Conservation (phyloP, 2,329 filamentous ascomycete genomes). For the Calonectria leucothoes region DNA sequence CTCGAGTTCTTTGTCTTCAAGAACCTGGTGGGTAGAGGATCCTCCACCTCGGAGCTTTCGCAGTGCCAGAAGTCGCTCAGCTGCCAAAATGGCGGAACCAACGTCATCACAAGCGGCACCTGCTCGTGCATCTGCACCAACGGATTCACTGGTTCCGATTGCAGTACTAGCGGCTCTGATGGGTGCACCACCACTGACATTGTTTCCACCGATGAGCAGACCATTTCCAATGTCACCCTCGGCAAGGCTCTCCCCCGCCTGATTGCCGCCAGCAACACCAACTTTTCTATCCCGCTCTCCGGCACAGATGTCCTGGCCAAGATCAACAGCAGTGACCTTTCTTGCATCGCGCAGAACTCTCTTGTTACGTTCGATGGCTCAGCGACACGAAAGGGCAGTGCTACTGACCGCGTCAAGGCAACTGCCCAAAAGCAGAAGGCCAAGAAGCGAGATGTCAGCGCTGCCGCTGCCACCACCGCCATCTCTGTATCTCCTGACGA, state of each 20-base stretch:
- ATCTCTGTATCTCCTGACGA: conserved; percentile 34
- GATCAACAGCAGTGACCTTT: conserved; percentile 80
- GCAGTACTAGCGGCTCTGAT: conserved; percentile 57
- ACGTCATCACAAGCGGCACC: conserved; percentile 72
- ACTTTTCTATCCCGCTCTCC: conserved; percentile 83
- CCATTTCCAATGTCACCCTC: conserved; percentile 77
- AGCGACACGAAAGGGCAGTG: conserved; percentile 49
- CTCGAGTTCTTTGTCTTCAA: conserved; percentile 72
- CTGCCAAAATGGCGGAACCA: conserved; percentile 86
- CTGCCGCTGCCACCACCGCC: conserved; percentile 25
- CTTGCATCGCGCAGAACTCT: conserved; percentile 87
- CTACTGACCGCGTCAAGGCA: conserved; percentile 41
- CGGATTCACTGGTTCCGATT: conserved; percentile 77
- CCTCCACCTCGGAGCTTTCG: conserved; percentile 52
- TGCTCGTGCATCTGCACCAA: conserved; percentile 93
- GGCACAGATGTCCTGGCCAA: conserved; percentile 76
- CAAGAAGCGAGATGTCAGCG: conserved; percentile 14
- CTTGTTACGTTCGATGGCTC: conserved; percentile 84
- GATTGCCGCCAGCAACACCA: conserved; percentile 70
- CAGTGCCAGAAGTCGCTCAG: conserved; percentile 71
- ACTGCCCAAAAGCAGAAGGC: conserved; percentile 30
- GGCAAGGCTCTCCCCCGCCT: conserved; percentile 83
- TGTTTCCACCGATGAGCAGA: conserved; percentile 52
- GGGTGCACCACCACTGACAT: conserved; percentile 66
- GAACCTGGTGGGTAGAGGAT: conserved; percentile 52